Evolutionary conservation across 1,284 basidiomycete genomes (phyloP).

Genomic region (Boletus sp.): DNA sequence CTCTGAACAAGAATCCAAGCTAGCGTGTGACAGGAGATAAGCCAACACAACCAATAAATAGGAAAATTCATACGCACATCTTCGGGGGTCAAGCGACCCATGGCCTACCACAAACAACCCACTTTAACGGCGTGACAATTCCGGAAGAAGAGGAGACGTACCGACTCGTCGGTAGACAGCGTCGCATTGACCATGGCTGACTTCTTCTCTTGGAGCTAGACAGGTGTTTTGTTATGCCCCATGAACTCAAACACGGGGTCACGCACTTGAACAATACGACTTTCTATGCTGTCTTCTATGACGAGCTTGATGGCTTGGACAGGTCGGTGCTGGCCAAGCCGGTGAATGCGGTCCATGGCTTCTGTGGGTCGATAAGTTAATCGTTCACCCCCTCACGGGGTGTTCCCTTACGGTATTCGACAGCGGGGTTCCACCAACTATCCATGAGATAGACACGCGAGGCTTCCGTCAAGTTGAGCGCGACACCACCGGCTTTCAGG

Average conservation of each 20-base stretch:
- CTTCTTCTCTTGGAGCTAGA: constrained; percentile 90
- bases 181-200: constrained; percentile 81
- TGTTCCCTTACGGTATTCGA: constrained; percentile 62
- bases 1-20: constrained; percentile 76
- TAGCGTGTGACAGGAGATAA: constrained; percentile 27
- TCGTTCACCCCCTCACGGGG: not conserved
- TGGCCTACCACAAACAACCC: constrained; percentile 50
- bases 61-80: constrained; percentile 59
- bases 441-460: constrained; percentile 91
- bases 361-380: constrained; percentile 46
- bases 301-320: constrained; percentile 93
- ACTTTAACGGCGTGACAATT: constrained; percentile 22
- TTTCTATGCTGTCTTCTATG: constrained; percentile 95
- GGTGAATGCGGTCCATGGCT: constrained; percentile 96
- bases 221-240: not conserved
- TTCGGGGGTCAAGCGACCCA: constrained; percentile 85
- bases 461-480: constrained; percentile 90
- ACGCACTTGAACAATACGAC: constrained; percentile 76
- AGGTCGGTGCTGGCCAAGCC: constrained; percentile 88
- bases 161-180: constrained; percentile 71
- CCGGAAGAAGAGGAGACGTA: constrained; percentile 30
- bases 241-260: not conserved
- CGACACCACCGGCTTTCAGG: constrained; percentile 95
- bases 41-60: constrained; percentile 1
- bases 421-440: constrained; percentile 91